Evolutionary conservation across 352 stramenopile genomes (phyloP).

Genomic region (Phytopythium vexans): DNA sequence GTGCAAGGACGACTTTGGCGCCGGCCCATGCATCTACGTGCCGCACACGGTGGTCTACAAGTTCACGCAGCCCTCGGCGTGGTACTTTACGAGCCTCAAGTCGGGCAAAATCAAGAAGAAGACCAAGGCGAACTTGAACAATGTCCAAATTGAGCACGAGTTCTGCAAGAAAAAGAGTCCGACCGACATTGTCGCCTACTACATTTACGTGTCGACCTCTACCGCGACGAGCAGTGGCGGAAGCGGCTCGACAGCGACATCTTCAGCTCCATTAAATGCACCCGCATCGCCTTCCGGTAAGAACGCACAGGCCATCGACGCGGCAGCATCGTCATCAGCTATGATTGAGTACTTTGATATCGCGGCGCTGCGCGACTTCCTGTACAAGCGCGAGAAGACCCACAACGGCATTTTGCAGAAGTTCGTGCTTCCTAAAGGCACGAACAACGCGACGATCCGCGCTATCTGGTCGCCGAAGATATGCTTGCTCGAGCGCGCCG

Average conservation of each 20-base stretch:
- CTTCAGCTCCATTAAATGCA: background rate
- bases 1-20: slow-evolving; percentile 90
- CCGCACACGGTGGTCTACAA: slow-evolving; percentile 95
- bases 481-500: slow-evolving; percentile 90
- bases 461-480: slow-evolving; percentile 95
- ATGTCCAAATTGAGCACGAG: slow-evolving; percentile 91
- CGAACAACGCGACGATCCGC: slow-evolving; percentile 86
- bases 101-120: slow-evolving; percentile 90
- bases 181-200: slow-evolving; percentile 91
- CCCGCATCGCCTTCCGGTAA: background rate
- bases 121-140: slow-evolving; percentile 88
- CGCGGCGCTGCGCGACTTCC: slow-evolving; percentile 86
- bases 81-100: slow-evolving; percentile 93
- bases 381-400: slow-evolving; percentile 90
- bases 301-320: background rate
- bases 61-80: slow-evolving; percentile 88
- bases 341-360: slow-evolving; percentile 94
- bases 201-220: slow-evolving; percentile 56
- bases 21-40: slow-evolving; percentile 83
- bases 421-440: slow-evolving; percentile 93
- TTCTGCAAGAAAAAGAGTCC: slow-evolving; percentile 85
- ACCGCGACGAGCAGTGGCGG: slow-evolving; percentile 3
- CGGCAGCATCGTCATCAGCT: slow-evolving; percentile 9
- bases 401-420: slow-evolving; percentile 92
- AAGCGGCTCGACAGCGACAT: background rate